Conservation (phyloP, 371 early-diverging fungal species). For the Circinella umbellata region DNA sequence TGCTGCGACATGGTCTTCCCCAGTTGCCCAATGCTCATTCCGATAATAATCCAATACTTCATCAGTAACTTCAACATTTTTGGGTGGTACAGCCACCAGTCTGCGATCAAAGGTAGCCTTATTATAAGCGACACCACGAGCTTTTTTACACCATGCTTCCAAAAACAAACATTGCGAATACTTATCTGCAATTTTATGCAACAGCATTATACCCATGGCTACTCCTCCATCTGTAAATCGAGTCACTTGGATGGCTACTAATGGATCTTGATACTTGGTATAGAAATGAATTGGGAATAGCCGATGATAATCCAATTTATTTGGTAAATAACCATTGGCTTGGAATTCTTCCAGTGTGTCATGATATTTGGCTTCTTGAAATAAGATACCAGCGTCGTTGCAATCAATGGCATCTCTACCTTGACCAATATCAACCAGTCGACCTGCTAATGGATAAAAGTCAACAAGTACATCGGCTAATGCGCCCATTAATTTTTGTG, state of each 20-base stretch:
- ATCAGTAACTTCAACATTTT: slow-evolving; percentile 26
- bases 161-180: slow-evolving; percentile 40
- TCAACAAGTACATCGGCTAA: slow-evolving; percentile 27
- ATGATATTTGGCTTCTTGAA: slow-evolving; percentile 42
- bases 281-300: slow-evolving; percentile 53
- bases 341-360: slow-evolving; percentile 25
- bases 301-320: slow-evolving; percentile 43
- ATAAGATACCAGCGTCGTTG: slow-evolving; percentile 40
- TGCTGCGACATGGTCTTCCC: slow-evolving; percentile 5
- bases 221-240: slow-evolving; percentile 46
- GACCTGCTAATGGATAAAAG: slow-evolving; percentile 44
- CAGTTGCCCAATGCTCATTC: slow-evolving; percentile 29
- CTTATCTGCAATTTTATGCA: slow-evolving; percentile 44
- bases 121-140: slow-evolving; percentile 23
- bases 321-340: slow-evolving; percentile 37
- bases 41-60: slow-evolving; percentile 40
- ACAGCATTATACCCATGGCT: slow-evolving; percentile 41
- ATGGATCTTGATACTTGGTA: slow-evolving; percentile 33
- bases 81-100: slow-evolving; percentile 25
- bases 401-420: slow-evolving; percentile 44
- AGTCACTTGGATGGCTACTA: slow-evolving; percentile 38
- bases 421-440: slow-evolving; percentile 39
- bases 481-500: slow-evolving; percentile 21
- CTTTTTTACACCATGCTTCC: slow-evolving; percentile 42
- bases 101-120: slow-evolving; percentile 25